Conservation (phyloP, 2,329 filamentous ascomycete species). For the Nannizzia gypsea region DNA sequence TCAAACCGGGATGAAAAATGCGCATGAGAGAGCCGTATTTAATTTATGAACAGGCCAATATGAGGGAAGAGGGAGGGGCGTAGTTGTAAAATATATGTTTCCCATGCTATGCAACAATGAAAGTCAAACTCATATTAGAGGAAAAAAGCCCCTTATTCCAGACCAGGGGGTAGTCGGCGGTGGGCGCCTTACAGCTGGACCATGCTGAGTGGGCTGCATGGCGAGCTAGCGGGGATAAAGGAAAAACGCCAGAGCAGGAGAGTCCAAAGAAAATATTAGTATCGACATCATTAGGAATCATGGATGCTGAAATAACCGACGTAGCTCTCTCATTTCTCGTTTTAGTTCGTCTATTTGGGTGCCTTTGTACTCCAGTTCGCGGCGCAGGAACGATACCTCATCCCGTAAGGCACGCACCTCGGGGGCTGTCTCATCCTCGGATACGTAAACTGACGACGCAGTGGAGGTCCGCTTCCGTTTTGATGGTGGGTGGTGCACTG, state of each 20-base stretch:
- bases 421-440: slow-evolving; percentile 12
- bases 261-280: not conserved
- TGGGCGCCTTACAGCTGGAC: not conserved
- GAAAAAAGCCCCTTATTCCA: not conserved
- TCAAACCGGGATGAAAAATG: not conserved
- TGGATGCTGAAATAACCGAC: slow-evolving; percentile 5
- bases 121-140: not conserved
- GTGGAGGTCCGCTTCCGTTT: slow-evolving; percentile 24
- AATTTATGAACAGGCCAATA: not conserved
- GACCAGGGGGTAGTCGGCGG: not conserved
- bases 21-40: not conserved
- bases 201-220: not conserved
- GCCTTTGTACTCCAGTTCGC: slow-evolving; percentile 50
- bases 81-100: not conserved
- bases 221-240: not conserved
- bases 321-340: slow-evolving; percentile 10
- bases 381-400: slow-evolving; percentile 55
- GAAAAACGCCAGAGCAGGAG: no score
- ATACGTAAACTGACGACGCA: slow-evolving; percentile 17
- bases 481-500: slow-evolving; percentile 5
- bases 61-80: not conserved
- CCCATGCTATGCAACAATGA: not conserved
- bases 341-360: slow-evolving; percentile 30
- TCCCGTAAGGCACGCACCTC: slow-evolving; percentile 43
- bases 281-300: not conserved